phyloP scores from a whole-genome alignment of 129 eudicot species.

The Dittrichia graveolens region DNA sequence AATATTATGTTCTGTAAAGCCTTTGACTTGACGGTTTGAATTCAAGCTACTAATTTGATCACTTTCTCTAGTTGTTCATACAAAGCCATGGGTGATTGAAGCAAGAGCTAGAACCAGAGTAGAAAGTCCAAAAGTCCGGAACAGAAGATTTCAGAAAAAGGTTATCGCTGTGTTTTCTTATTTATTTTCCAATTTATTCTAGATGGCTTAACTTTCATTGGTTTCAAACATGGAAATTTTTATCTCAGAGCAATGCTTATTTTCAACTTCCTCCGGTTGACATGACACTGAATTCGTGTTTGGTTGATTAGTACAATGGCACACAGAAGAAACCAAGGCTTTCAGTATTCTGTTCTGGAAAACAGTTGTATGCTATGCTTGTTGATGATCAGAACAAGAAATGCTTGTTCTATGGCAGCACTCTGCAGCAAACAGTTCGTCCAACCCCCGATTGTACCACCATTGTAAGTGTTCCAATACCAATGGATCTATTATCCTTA shows the following conservation, averaged over 20 bases:
- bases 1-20: not conserved
- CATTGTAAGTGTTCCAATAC: slow-evolving; percentile 47
- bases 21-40: slow-evolving; percentile 8
- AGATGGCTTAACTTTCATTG: not conserved
- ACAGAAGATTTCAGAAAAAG: slow-evolving; percentile 76
- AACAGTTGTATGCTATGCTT: slow-evolving; percentile 83
- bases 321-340: slow-evolving; percentile 89
- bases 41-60: not conserved
- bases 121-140: slow-evolving; percentile 71
- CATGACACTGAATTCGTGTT: slow-evolving; percentile 3
- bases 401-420: slow-evolving; percentile 77
- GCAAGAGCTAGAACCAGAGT: slow-evolving; percentile 60
- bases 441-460: slow-evolving; percentile 58
- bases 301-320: slow-evolving; percentile 70
- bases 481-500: not conserved
- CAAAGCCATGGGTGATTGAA: slow-evolving; percentile 58
- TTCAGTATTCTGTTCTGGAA: slow-evolving; percentile 90
- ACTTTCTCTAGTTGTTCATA: slow-evolving; percentile 18
- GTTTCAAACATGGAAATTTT: not conserved
- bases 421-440: slow-evolving; percentile 74
- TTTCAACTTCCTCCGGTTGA: not conserved
- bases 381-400: slow-evolving; percentile 91
- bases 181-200: not conserved
- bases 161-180: slow-evolving; percentile 25
- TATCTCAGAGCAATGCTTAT: not conserved